Evolutionary conservation across 352 stramenopile genomes (phyloP).

Genomic region (Peronosclerospora sorghi): DNA sequence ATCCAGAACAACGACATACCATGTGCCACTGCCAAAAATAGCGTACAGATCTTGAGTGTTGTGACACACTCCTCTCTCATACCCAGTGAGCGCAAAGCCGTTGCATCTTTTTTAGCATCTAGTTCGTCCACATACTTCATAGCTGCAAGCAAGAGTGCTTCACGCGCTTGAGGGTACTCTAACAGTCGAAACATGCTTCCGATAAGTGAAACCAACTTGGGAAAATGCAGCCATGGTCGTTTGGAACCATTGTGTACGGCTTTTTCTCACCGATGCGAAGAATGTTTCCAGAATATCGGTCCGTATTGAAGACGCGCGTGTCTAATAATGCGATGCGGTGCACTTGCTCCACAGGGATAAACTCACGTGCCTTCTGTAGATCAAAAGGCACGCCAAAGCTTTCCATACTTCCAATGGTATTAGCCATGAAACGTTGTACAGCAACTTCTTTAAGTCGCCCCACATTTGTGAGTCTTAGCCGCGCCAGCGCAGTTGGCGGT

Average conservation of each 20-base stretch:
- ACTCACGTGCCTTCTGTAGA: conserved; percentile 38
- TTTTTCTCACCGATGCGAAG: conserved; percentile 65
- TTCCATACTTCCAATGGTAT: conserved; percentile 67
- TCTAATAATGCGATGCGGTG: conserved; percentile 78
- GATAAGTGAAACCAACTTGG: conserved; percentile 75
- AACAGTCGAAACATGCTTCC: conserved; percentile 74
- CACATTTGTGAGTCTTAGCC: conserved; percentile 37
- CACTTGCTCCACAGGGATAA: conserved; percentile 65
- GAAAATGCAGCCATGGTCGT: conserved; percentile 69
- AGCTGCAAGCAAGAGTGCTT: conserved; percentile 32
- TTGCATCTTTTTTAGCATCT: conserved; percentile 39
- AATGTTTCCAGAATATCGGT: conserved; percentile 77
- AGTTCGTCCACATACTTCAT: conserved; percentile 46
- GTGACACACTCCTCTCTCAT: conserved; percentile 66
- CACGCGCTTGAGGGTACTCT: conserved; percentile 58
- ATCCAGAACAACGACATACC: conserved; percentile 56
- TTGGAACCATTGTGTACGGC: conserved; percentile 68
- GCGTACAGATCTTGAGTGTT: conserved; percentile 65
- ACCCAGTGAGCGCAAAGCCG: conserved; percentile 34
- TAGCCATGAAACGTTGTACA: conserved; percentile 74
- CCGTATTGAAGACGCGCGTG: conserved; percentile 77
- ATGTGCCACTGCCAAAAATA: conserved; percentile 39
- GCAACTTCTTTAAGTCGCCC: conserved; percentile 46
- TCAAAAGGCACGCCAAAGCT: conserved; percentile 74
- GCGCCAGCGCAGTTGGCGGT: conserved; percentile 57